Base-by-base conservation (phyloP, 1,284 basidiomycete species). In the Gymnopus androsaceus region DNA sequence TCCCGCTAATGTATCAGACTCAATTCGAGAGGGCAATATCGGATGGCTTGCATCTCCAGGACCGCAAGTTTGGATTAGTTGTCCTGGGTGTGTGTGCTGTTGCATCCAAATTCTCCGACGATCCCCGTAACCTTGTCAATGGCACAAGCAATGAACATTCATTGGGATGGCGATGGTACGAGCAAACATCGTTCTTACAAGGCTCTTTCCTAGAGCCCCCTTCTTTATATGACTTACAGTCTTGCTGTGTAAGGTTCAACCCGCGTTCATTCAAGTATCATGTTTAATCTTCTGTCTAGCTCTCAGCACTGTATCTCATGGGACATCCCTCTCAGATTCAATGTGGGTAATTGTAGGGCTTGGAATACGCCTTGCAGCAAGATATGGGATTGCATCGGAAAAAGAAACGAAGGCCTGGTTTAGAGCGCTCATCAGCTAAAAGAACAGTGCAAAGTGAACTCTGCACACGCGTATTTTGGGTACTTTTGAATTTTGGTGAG, bases 401-500 rank as follows among this genome's bases (percentile, higher is more conserved):
- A n/a, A 51, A 49, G 19, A 41, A 38, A 28, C 28, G 51, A 17
- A 54, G 61, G 31, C 62, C 63, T 11, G 65, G n/a, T n/a, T n/a
- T n/a, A n/a, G n/a, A 63, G 30, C 61, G 17, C 54, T 41, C 4
- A 17, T 68, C 8, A 72, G 84, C 57, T 30, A 25, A n/a, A 36
- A 25, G 25, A 38, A 50, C 48, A 3, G n/a, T 50, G 1, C 7
- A 38, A 19, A 72, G 78, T 45, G 83, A 86, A 60, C 69, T 84
- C 25, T 80, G 80, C 71, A 83, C 81, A 62, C 79, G 86, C 5
- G 79, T 80, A 0, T 83, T 82, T 61, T 80, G 69, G 69, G 64
- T 51, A 52, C 67, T 56, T 64, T 68, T 9, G 64, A 63, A 21
- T 49, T 17, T 68, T 30, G 71, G n/a, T n/a, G n/a, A n/a, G n/a